These are phyloP conservation scores for Syzygium aromaticum DNA, from an alignment of 345 rosid species.

Conservation along the genomic window DNA sequence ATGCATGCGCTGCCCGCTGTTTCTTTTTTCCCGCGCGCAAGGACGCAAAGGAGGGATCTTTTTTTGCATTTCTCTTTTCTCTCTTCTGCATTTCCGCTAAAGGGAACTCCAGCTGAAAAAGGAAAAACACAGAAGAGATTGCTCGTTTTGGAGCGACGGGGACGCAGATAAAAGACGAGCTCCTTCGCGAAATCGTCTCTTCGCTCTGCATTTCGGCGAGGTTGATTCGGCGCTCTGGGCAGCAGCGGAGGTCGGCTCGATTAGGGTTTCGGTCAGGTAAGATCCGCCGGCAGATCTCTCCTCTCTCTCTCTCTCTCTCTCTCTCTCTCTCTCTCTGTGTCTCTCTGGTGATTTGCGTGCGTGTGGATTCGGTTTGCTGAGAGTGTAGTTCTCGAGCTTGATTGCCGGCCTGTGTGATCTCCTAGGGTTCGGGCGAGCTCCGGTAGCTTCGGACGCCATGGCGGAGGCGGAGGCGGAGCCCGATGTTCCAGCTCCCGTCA, in stretches of 20 bases:
- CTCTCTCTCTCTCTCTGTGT: too few species aligned
- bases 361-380: too few species aligned
- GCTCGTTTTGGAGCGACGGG: neutral
- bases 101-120: constrained; percentile 8
- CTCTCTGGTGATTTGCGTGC: too few species aligned
- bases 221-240: neutral
- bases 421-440: constrained; percentile 6
- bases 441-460: constrained; percentile 7
- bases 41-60: neutral
- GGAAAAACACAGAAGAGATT: neutral
- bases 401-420: neutral
- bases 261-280: neutral
- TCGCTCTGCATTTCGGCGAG: neutral
- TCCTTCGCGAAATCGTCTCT: neutral
- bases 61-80: too few species aligned
- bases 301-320: neutral
- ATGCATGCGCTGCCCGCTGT: neutral
- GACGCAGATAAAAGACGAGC: neutral
- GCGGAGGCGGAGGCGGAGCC: constrained; percentile 14
- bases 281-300: neutral
- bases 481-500: constrained; percentile 5
- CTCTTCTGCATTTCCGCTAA: neutral
- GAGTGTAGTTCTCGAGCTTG: neutral
- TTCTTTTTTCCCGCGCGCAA: constrained; percentile 35
- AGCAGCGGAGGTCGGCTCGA: neutral